A percentile compares a stretch with the other conserved stretches of the same genome.
phyloP scores from a whole-genome alignment of 2,329 filamentous ascomycete genomes.

The Pseudopithomyces chartarum region DNA sequence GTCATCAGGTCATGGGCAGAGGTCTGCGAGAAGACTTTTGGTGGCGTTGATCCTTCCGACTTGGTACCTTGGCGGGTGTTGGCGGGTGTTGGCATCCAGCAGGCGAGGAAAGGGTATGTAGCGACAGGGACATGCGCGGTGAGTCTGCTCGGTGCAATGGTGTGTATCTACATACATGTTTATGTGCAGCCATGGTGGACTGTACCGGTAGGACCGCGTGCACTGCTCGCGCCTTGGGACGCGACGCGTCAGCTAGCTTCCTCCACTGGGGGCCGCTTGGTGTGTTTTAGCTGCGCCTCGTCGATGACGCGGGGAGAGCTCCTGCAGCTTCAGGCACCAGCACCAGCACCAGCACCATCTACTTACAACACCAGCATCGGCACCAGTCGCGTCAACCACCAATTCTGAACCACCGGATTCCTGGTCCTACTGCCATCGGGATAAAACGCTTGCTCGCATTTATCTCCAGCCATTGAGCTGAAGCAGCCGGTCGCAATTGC shows the following conservation, averaged over 20 bases:
- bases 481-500: neutral
- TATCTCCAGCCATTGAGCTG: neutral
- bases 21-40: conserved; percentile 15
- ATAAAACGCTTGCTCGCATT: neutral
- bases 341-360: too few species aligned
- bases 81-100: neutral
- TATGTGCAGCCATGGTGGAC: too few species aligned
- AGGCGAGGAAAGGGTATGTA: too few species aligned
- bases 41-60: conserved; percentile 28
- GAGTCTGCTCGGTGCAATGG: too few species aligned
- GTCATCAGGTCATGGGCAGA: neutral
- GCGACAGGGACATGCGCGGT: too few species aligned
- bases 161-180: too few species aligned
- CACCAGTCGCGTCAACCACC: neutral
- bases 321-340: neutral
- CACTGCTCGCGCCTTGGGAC: neutral
- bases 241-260: neutral
- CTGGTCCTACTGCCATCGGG: neutral
- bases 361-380: neutral
- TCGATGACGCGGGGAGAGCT: conserved; percentile 11
- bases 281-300: conserved; percentile 10
- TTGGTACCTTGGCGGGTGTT: conserved; percentile 23
- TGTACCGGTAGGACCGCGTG: neutral
- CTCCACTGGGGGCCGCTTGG: neutral
- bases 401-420: too few species aligned